These are phyloP conservation scores for Lentinula lateritia DNA, from an alignment of 768 basidiomycete species.

Conservation along the genomic window DNA sequence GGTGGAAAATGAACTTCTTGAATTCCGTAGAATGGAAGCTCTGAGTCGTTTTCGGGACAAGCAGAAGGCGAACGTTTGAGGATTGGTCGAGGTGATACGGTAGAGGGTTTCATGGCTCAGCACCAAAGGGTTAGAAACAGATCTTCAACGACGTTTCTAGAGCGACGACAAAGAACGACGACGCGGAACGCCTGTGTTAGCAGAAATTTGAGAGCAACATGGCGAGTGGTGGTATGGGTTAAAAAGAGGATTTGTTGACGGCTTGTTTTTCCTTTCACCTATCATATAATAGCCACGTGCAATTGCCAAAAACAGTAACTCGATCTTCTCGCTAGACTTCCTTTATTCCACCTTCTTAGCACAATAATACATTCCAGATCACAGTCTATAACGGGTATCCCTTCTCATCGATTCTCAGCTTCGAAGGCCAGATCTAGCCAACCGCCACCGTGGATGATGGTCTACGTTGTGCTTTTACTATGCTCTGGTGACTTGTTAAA, in stretches of 20 bases:
- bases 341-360: background rate
- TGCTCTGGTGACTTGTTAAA: background rate
- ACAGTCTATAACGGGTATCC: no score
- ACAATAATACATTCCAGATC: background rate
- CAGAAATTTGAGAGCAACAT: slow-evolving; percentile 4
- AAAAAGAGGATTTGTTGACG: slow-evolving; percentile 4
- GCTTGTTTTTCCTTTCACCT: background rate
- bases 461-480: background rate
- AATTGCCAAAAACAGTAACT: background rate
- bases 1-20: slow-evolving; percentile 48
- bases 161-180: slow-evolving; percentile 5
- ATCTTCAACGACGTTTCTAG: background rate
- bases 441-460: no score
- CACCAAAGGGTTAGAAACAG: background rate
- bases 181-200: slow-evolving; percentile 1
- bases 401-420: background rate
- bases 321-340: background rate
- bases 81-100: slow-evolving; percentile 46
- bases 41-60: slow-evolving; percentile 13
- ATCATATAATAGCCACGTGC: background rate
- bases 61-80: slow-evolving; percentile 42
- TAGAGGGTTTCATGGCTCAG: background rate
- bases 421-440: background rate
- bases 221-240: slow-evolving; percentile 5
- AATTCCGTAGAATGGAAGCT: slow-evolving; percentile 19